Evolutionary conservation across 768 basidiomycete species (phyloP), one percentile per base, ranked within the genome.

Genomic region (Rhodosporidiobolus sp.): DNA sequence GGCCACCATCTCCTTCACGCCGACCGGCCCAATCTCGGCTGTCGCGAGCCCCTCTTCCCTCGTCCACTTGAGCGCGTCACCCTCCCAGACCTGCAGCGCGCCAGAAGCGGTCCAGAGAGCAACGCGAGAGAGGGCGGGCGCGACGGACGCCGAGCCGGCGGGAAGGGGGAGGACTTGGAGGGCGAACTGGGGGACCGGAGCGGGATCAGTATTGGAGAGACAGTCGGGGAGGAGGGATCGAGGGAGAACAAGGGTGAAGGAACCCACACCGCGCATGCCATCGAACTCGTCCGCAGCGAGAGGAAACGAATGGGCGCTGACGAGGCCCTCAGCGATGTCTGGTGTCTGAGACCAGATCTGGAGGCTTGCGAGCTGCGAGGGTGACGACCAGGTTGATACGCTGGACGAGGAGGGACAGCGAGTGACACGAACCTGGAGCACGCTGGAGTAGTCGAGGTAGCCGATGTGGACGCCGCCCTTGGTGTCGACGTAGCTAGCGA

Each of bases 131-230:
- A 59, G 45, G 24, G 58, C 58, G n/a, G 58, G 58, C 11, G 58
- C 58, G 43, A 28, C 2, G 10, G 58, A 28, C 16, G 28, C 5
- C 3, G 16, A 17, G 17, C 38, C 8, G 3, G 58, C 28, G n/a
- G 24, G 58, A 26, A 59, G 38, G 28, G 58, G 58, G 58, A 59
- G 58, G 58, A 59, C 58, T 46, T 59, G 58, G 24, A 59, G 58
- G n/a, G 58, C 58, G 58, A 59, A 46, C 58, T 59, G 58, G 8
- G 17, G 26, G 14, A 43, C 7, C 7, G 58, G 26, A 28, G 30
- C 14, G 14, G 17, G 26, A 4, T 59, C 5, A 43, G 26, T n/a
- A 45, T 26, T 8, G 43, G 22, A n/a, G 14, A 26, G 11, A 11
- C 26, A n/a, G n/a, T n/a, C n/a, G n/a, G n/a, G n/a, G n/a, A n/a